Evolutionary conservation across 441 rosid species (phyloP), one percentile per base, ranked within the genome.

Genomic region (Aleurites moluccanus): DNA sequence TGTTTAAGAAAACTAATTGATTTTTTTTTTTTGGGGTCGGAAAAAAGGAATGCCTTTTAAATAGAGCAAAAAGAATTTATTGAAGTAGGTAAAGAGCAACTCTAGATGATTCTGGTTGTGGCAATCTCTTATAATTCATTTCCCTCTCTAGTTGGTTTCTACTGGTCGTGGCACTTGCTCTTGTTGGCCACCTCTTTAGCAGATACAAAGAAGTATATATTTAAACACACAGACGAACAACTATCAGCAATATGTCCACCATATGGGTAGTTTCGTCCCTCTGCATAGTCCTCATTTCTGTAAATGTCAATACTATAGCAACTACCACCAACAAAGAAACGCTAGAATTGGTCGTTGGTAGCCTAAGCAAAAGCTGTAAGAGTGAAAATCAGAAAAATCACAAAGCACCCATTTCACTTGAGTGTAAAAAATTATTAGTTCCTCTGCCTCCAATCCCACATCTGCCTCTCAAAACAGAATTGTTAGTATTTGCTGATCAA

Each of bases 401-500:
- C 3, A 61, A 60, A 16, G 45, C 25, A 66, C 21, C 77, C 16
- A 35, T 65, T 49, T 8, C 74, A 33, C 70, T 80, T 30, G 75
- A 55, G 25, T 82, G 85, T 55, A 75, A 74, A 21, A 30, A 62
- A 57, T 67, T 82, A 18, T 9, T 13, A 70, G 47, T 68, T 50
- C 74, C 75, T 40, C 67, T 62, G 18, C 68, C 68, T 38, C 27
- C 66, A 65, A 77, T 78, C 11, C 73, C 73, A n/a, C 57, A 77
- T 47, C 72, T 73, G 1, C 85, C 80, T 38, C 73, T 79, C 18
- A 18, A 50, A 25, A 64, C 73, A 16, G 77, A 77, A 21, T 69
- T 81, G 69, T 73, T 88, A 42, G 52, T 60, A 49, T 92, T 94
- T 77, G 75, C 74, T 53, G 96, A 94, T 77, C 79, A 84, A 72